Conservation (phyloP, 805 yeast genomes). For the Yarrowia bubula region DNA sequence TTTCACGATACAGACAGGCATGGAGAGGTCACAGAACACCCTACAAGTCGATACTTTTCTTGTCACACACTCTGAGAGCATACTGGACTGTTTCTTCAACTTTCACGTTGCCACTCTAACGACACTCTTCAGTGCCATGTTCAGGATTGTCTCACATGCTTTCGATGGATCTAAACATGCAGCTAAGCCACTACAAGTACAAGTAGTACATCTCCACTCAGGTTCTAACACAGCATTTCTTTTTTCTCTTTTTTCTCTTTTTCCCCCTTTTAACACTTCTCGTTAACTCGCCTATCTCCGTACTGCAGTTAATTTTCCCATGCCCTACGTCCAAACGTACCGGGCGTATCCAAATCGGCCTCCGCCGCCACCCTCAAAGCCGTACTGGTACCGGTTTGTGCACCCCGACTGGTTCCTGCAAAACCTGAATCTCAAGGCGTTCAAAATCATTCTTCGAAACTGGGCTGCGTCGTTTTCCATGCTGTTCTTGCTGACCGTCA, state of each 20-base stretch:
- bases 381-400: conserved; percentile 16
- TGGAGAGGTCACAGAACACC: too few species aligned
- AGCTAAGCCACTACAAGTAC: not conserved
- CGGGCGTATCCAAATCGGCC: conserved; percentile 23
- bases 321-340: conserved; percentile 4
- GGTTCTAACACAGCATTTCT: not conserved
- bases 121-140: too few species aligned
- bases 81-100: too few species aligned
- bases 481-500: not conserved
- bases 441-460: not conserved
- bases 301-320: not conserved
- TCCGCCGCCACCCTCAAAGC: conserved; percentile 4
- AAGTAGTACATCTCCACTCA: not conserved
- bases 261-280: not conserved
- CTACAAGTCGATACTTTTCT: too few species aligned
- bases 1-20: too few species aligned
- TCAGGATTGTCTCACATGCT: too few species aligned
- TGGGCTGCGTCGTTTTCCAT: not conserved
- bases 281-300: too few species aligned
- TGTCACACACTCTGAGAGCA: too few species aligned
- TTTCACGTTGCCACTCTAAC: too few species aligned
- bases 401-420: conserved; percentile 15
- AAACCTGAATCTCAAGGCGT: not conserved
- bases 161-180: not conserved
- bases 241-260: not conserved